phyloP scores from a whole-genome alignment of 2,329 filamentous ascomycete genomes.

The Ophiostoma himal-ulmi region DNA sequence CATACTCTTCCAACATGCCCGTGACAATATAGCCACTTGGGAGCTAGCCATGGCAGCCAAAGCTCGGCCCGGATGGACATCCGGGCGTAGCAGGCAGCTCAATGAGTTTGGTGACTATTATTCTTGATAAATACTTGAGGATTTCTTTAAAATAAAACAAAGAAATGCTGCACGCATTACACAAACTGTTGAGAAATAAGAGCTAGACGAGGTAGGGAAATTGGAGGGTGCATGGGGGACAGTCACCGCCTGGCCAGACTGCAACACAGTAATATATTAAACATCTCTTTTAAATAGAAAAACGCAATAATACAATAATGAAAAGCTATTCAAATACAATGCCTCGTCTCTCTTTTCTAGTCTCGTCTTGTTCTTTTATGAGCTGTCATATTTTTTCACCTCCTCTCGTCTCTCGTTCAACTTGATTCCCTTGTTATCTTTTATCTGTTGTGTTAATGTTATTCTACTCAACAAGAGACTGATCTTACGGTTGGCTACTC shows the following conservation, averaged over 20 bases:
- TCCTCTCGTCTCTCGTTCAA: background rate
- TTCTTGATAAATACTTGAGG: background rate
- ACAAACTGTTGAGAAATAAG: background rate
- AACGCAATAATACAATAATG: background rate
- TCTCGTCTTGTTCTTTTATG: background rate
- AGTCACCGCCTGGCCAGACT: background rate
- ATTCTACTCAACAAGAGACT: background rate
- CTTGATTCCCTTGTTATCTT: background rate
- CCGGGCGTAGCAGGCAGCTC: background rate
- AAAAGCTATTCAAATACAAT: background rate
- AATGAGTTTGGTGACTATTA: background rate
- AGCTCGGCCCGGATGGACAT: background rate
- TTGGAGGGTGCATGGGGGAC: slow-evolving; percentile 1
- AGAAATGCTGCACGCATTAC: background rate
- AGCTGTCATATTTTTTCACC: background rate
- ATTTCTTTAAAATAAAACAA: background rate
- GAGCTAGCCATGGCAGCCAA: background rate
- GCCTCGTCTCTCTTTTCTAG: background rate
- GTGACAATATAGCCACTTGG: background rate
- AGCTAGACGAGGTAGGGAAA: slow-evolving; percentile 1
- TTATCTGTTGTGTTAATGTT: background rate
- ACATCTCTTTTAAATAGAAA: background rate
- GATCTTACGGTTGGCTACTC: background rate
- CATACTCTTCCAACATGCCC: background rate
- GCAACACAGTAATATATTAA: background rate